phyloP scores from a whole-genome alignment of 768 basidiomycete species.

The Nevesoporus exiguus region DNA sequence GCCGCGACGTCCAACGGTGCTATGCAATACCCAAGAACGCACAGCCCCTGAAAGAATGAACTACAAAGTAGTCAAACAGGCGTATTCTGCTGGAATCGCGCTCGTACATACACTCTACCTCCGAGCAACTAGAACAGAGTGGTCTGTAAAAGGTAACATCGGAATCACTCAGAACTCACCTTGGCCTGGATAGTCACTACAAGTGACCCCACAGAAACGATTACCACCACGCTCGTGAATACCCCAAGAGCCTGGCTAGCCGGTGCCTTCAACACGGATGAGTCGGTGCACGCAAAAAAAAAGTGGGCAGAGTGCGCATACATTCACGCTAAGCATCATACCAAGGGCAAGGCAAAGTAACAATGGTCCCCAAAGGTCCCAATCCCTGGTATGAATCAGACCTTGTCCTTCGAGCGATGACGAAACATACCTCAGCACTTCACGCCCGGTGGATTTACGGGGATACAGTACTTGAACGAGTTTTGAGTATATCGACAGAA shows the following conservation, averaged over 20 bases:
- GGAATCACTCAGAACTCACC: slow-evolving; percentile 37
- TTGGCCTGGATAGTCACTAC: slow-evolving; percentile 96
- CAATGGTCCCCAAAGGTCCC: slow-evolving; percentile 98
- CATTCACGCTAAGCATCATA: slow-evolving; percentile 84
- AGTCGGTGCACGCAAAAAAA: not conserved
- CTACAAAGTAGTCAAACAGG: slow-evolving; percentile 34
- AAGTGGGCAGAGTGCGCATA: slow-evolving; percentile 34
- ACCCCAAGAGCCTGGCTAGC: slow-evolving; percentile 77
- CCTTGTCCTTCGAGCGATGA: not conserved
- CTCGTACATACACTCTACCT: slow-evolving; percentile 68
- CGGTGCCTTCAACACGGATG: slow-evolving; percentile 60
- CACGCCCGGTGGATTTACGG: slow-evolving; percentile 65
- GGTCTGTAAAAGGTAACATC: not conserved
- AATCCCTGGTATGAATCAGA: slow-evolving; percentile 59
- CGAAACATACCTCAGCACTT: slow-evolving; percentile 66
- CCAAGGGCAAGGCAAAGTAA: slow-evolving; percentile 77
- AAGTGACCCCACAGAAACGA: slow-evolving; percentile 87
- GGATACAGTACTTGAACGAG: slow-evolving; percentile 93
- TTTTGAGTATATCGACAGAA: slow-evolving; percentile 88
- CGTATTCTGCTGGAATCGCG: not conserved
- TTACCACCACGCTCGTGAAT: slow-evolving; percentile 92
- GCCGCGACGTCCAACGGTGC: slow-evolving; percentile 92
- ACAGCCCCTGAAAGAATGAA: slow-evolving; percentile 95
- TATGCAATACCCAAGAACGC: slow-evolving; percentile 92
- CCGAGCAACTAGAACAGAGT: slow-evolving; percentile 58